phyloP scores from a whole-genome alignment of 2,329 filamentous ascomycete species.

The Zalaria sp. region DNA sequence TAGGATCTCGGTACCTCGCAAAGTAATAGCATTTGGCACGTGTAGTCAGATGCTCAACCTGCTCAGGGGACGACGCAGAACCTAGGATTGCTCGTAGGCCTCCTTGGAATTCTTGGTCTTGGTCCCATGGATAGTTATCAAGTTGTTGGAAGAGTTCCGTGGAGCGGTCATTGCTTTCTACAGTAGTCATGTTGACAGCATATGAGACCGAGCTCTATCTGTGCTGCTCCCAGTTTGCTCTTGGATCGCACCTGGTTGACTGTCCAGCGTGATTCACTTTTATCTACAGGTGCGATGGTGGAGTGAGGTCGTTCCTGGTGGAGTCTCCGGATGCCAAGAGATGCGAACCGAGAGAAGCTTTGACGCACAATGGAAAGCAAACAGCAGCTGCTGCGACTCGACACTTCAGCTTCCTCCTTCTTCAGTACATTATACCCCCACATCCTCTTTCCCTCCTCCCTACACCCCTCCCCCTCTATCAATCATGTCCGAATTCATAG shows the following conservation, averaged over 20 bases:
- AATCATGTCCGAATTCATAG: constrained; percentile 47
- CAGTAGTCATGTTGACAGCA: constrained; percentile 1
- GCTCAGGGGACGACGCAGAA: constrained; percentile 37
- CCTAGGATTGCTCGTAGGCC: constrained; percentile 53
- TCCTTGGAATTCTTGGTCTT: constrained; percentile 54
- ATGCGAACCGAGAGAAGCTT: no score
- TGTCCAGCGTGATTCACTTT: no score
- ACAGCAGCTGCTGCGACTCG: no score
- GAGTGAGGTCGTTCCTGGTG: no score
- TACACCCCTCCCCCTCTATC: constrained; percentile 1
- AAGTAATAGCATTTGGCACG: constrained; percentile 61
- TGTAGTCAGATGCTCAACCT: constrained; percentile 43
- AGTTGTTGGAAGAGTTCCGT: constrained; percentile 42
- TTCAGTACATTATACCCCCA: not conserved
- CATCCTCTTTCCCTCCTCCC: not conserved
- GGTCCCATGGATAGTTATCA: constrained; percentile 52
- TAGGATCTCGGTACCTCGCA: constrained; percentile 21
- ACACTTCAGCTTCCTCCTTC: no score
- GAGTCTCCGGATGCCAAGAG: no score
- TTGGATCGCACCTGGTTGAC: no score
- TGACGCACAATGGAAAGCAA: no score
- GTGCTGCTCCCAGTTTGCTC: no score
- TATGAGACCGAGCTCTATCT: no score
- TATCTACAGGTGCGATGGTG: no score
- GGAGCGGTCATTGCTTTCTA: constrained; percentile 3